These are phyloP conservation scores for Myriosclerotinia scirpicola DNA, from an alignment of 2,329 filamentous ascomycete species.

Conservation along the genomic window DNA sequence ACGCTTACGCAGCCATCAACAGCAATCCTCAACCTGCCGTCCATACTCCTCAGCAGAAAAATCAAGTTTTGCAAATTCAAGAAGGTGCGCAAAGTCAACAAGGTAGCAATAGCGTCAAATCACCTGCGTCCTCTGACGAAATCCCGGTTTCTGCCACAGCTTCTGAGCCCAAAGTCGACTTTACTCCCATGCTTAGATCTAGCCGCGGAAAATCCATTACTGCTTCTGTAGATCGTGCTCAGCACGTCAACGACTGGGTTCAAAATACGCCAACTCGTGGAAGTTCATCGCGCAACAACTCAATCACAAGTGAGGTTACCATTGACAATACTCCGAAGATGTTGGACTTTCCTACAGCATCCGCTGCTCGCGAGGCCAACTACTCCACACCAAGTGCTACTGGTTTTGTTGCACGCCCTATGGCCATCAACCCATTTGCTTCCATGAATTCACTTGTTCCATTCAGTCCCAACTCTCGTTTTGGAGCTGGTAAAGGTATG, in stretches of 20 bases:
- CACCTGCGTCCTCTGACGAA: not conserved
- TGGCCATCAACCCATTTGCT: conserved; percentile 27
- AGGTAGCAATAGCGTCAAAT: not conserved
- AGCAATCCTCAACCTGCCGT: conserved; percentile 5
- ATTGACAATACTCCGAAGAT: conserved; percentile 15
- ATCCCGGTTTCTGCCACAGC: conserved; percentile 22
- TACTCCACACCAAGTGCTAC: not conserved
- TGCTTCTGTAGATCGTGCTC: conserved; percentile 26
- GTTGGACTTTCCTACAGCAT: not conserved
- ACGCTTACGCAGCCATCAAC: not conserved
- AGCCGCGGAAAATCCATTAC: conserved; percentile 29
- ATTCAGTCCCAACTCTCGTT: conserved; percentile 10
- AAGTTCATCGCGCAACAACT: not conserved
- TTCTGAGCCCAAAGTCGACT: conserved; percentile 25
- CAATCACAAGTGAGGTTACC: not conserved
- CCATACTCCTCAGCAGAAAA: conserved; percentile 8
- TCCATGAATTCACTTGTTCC: conserved; percentile 18
- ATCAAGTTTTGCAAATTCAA: not conserved
- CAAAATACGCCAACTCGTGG: conserved; percentile 25
- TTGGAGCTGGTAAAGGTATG: conserved; percentile 22
- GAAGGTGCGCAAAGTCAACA: not conserved
- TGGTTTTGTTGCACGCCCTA: conserved; percentile 2
- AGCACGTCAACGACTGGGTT: conserved; percentile 29
- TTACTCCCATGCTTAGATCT: conserved; percentile 32
- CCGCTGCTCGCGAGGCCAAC: not conserved